Percentiles rank a stretch among this genome's conserved stretches.
Evolutionary conservation across 2,329 filamentous ascomycete species (phyloP).

Genomic region (Endothia cerciana): DNA sequence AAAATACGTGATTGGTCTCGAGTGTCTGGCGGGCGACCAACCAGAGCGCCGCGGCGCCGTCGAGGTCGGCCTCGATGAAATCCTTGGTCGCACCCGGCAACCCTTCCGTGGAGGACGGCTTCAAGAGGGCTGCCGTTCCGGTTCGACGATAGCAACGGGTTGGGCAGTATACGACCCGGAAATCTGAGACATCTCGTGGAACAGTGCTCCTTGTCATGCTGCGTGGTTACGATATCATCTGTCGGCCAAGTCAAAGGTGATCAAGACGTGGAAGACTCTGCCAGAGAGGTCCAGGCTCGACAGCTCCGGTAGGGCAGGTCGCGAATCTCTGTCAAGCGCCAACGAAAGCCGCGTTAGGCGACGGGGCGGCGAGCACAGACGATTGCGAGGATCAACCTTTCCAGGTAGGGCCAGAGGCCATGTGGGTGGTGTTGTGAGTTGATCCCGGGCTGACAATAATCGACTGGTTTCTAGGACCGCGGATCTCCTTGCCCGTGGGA

Average conservation of each 20-base stretch:
- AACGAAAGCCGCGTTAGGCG: constrained; percentile 22
- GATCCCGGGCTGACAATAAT: constrained; percentile 18
- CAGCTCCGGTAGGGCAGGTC: neutral
- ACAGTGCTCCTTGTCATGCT: neutral
- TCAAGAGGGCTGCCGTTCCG: constrained; percentile 5
- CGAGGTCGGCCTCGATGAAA: constrained; percentile 14
- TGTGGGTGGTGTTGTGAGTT: constrained; percentile 3
- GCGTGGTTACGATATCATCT: neutral
- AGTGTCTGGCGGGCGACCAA: constrained; percentile 19
- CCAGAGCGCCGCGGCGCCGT: constrained; percentile 7
- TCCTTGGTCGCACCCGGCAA: constrained; percentile 11
- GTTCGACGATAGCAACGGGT: constrained; percentile 7
- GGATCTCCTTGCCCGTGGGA: neutral
- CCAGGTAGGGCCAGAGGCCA: neutral
- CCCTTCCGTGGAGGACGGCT: constrained; percentile 15
- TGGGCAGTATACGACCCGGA: neutral
- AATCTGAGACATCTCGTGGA: neutral
- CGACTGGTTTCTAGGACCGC: constrained; percentile 12
- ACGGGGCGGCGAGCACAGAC: neutral
- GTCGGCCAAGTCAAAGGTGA: too few species aligned
- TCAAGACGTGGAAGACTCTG: neutral
- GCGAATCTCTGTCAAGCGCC: neutral
- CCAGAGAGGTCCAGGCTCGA: neutral
- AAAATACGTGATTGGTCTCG: constrained; percentile 26
- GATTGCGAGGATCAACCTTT: neutral